Base-by-base conservation (phyloP, 768 basidiomycete genomes). In the Lepiota venenata region DNA sequence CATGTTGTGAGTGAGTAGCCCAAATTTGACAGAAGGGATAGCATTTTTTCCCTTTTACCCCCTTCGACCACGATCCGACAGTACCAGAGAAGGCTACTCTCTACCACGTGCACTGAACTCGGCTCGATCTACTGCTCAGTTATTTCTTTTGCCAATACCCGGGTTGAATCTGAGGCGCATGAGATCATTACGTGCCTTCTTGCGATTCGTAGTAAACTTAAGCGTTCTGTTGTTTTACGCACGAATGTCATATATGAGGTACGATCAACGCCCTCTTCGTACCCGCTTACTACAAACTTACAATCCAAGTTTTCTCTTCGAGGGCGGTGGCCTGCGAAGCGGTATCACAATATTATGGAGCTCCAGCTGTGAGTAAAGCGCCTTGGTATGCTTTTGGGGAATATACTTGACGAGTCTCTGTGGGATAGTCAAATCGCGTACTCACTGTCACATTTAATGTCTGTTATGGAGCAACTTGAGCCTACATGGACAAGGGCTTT, bases 401-500 rank as follows among this genome's bases (percentile, higher is more conserved):
- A 36, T 51, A 15, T 51, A 27, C 22, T 25, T 16, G 46, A 39
- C 35, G 36, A 27, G 63, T 20, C 15, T 58, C 60, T 16, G 41
- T 53, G 35, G 57, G 58, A 8, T 55, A 89, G 88, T 56, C 81
- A 91, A 71, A 73, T 89, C 18, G 74, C 85, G 1, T 82, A 82
- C 58, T 77, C 84, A 0, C 71, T 95, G 2, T 83, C 86, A 0
- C 84, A 93, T 61, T 67, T 95, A 6, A 76, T 85, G 70, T 89
- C 88, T 6, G 80, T 90, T 11, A 69, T 91, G 8, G 79, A 82
- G 41, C 81, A 85, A 56, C 73, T 94, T 46, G 87, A 92, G 45
- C 82, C 83, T 2, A 76, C 83, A 10, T 95, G 93, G 92, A 75
- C 85, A 1, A 75, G 77, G 10, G 91, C 91, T 0, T 83, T 93